Conservation (phyloP, 2,329 filamentous ascomycete species). For the Monosporascus sp. region DNA sequence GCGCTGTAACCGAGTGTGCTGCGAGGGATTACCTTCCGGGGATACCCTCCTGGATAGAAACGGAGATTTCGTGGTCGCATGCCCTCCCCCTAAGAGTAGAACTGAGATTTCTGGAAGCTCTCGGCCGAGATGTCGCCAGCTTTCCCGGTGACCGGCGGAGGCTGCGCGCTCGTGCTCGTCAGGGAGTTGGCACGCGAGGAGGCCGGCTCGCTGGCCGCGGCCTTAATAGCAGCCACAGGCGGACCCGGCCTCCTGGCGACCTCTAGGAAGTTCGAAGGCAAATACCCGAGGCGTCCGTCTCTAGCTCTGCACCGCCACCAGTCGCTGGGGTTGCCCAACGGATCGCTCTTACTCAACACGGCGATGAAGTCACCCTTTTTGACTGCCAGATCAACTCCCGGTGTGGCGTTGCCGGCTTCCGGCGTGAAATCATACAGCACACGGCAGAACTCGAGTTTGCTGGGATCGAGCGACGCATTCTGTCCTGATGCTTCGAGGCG, state of each 20-base stretch:
- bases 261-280: slow-evolving; percentile 87
- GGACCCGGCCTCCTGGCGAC: slow-evolving; percentile 54
- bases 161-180: slow-evolving; percentile 35
- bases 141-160: slow-evolving; percentile 36
- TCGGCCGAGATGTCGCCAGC: slow-evolving; percentile 48
- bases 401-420: slow-evolving; percentile 53
- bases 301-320: slow-evolving; percentile 96
- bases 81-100: slow-evolving; percentile 41
- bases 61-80: neutral
- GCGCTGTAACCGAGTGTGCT: too few relatives aligned
- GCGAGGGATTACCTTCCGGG: too few relatives aligned
- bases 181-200: slow-evolving; percentile 44
- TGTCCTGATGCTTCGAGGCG: slow-evolving; percentile 50
- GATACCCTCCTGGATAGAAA: too few relatives aligned
- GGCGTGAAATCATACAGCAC: slow-evolving; percentile 92
- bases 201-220: slow-evolving; percentile 35
- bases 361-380: slow-evolving; percentile 95
- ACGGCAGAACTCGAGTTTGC: slow-evolving; percentile 93
- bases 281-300: slow-evolving; percentile 85
- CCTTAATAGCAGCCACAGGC: slow-evolving; percentile 48
- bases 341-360: slow-evolving; percentile 87
- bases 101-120: slow-evolving; percentile 54
- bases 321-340: slow-evolving; percentile 84
- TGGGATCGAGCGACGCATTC: slow-evolving; percentile 66
- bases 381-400: slow-evolving; percentile 82